Evolutionary conservation across 495 filamentous ascomycete species (phyloP), one percentile per base, ranked within the genome.

Genomic region (Penicillium angulare): DNA sequence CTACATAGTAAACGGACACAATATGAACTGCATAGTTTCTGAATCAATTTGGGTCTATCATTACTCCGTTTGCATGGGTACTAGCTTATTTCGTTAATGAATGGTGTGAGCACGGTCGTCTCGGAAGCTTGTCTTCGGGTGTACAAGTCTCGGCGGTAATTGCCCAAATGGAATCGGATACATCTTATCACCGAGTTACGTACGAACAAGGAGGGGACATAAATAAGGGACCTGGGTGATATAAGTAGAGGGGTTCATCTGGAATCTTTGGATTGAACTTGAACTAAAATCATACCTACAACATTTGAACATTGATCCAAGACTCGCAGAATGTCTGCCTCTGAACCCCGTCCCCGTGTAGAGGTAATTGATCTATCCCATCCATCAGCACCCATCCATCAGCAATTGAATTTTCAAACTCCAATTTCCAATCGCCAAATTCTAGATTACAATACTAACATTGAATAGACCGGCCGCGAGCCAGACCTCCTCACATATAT

Each of bases 401-500:
- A n/a, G n/a, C n/a, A n/a, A n/a, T n/a, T n/a, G n/a, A n/a, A n/a
- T n/a, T n/a, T n/a, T n/a, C n/a, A n/a, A n/a, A n/a, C n/a, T n/a
- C n/a, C n/a, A n/a, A n/a, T n/a, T n/a, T n/a, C n/a, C n/a, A n/a
- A n/a, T n/a, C n/a, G n/a, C n/a, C n/a, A n/a, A n/a, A n/a, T n/a
- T n/a, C 29, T 32, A 3, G 4, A n/a, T 0, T n/a, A 9, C 10
- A 1, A 32, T 32, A 9, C 29, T 32, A 32, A 32, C 15, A 3
- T 3, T 32, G 15, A 3, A 38, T 38, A 38, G 34, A 2, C 34
- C 16, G 85, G 85, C 12, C 79, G 86, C 10, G 85, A 90, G 53
- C 76, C 81, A 29, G 84, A 86, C 33, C 75, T 89, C 0, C 73
- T 89, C 6, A 77, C 85, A 24, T 85, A 77, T 53, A 71, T 90